Evolutionary conservation across 805 yeast genomes (phyloP).

Genomic region (Yamadazyma takamatsuzukensis): DNA sequence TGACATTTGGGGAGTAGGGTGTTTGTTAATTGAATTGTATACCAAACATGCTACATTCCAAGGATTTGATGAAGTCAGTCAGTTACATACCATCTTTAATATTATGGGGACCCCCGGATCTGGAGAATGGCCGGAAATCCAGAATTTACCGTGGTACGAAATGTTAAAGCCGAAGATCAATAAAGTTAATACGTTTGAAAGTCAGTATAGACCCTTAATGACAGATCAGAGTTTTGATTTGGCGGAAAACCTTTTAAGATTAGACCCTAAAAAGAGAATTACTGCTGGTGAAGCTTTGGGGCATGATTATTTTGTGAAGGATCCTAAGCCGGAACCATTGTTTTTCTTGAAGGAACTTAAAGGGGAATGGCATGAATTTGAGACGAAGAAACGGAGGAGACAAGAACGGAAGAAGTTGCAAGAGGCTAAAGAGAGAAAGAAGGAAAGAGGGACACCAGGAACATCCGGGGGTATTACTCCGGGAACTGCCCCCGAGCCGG

Average conservation of each 20-base stretch:
- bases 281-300: conserved; percentile 66
- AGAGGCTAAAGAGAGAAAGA: conserved; percentile 21
- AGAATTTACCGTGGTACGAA: conserved; percentile 87
- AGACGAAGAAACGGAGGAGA: conserved; percentile 75
- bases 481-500: no score
- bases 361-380: conserved; percentile 98
- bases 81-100: conserved; percentile 69
- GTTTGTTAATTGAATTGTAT: conserved; percentile 79
- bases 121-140: conserved; percentile 75
- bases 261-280: conserved; percentile 68
- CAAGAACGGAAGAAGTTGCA: conserved; percentile 40
- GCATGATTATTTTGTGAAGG: conserved; percentile 64
- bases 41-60: conserved; percentile 74
- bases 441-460: neutral
- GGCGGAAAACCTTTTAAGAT: conserved; percentile 56
- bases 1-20: conserved; percentile 97
- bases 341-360: conserved; percentile 49
- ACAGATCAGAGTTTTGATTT: conserved; percentile 57
- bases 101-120: conserved; percentile 83
- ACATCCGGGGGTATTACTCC: neutral
- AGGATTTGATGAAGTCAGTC: conserved; percentile 86
- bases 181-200: conserved; percentile 25
- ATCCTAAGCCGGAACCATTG: conserved; percentile 63
- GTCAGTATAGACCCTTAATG: conserved; percentile 38
- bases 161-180: conserved; percentile 60